phyloP scores from a whole-genome alignment of 2,329 filamentous ascomycete genomes.

The Dactylellina parvicollis region DNA sequence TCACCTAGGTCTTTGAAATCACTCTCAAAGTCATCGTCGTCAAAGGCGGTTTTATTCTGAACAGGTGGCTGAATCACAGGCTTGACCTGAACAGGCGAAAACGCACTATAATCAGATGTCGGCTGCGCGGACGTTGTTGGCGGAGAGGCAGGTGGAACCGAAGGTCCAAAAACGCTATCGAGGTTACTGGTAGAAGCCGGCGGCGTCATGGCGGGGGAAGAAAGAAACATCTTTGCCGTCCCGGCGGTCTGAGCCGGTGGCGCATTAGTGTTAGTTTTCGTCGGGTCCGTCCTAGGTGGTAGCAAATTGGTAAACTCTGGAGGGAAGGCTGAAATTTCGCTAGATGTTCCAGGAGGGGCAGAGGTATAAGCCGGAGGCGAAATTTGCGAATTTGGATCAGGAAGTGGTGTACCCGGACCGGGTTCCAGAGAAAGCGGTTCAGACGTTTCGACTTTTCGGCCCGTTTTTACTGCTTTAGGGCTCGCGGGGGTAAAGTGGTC shows the following conservation, averaged over 20 bases:
- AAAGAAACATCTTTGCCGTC: constrained; percentile 51
- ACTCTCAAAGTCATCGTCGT: constrained; percentile 74
- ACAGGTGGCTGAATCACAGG: constrained; percentile 59
- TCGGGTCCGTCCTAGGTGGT: constrained; percentile 68
- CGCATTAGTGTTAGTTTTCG: constrained; percentile 58
- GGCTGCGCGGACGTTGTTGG: constrained; percentile 57
- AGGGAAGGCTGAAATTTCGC: constrained; percentile 64
- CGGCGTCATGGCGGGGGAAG: constrained; percentile 52
- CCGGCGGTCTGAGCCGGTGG: constrained; percentile 53
- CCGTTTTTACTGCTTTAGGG: constrained; percentile 59
- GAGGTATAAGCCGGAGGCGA: constrained; percentile 70
- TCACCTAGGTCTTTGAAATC: constrained; percentile 86
- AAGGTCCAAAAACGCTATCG: constrained; percentile 49
- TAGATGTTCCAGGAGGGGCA: constrained; percentile 58
- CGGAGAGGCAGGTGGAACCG: constrained; percentile 56
- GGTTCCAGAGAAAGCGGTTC: constrained; percentile 60
- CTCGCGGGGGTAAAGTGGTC: constrained; percentile 84
- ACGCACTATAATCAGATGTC: constrained; percentile 57
- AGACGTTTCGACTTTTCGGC: constrained; percentile 61
- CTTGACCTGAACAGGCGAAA: constrained; percentile 54
- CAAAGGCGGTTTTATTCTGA: constrained; percentile 68
- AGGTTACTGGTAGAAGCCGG: constrained; percentile 34
- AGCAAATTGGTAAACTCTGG: constrained; percentile 69
- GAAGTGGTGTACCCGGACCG: constrained; percentile 62
- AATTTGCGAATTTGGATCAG: constrained; percentile 67